Evolutionary conservation across 2,329 filamentous ascomycete species (phyloP), one percentile per base, ranked within the genome.

Genomic region (Chaetomiaceae sp.): DNA sequence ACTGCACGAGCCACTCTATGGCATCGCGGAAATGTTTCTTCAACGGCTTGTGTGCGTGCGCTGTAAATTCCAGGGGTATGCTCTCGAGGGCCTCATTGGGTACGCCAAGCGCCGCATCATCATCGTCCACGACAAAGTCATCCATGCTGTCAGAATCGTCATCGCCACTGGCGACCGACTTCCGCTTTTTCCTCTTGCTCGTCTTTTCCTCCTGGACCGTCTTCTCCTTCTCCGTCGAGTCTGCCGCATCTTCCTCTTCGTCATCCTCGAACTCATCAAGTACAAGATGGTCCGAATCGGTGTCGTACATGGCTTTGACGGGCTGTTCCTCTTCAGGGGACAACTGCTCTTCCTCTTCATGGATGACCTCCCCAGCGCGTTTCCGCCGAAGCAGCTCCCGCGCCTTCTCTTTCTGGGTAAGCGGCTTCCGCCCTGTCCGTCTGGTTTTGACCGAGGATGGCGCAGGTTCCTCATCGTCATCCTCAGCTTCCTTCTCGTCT

Each of bases 1-100:
- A 87, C 62, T 90, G 86, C 2, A 92, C 84, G 70, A 91, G 85
- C 87, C 87, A 92, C 65, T 90, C 86, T 2, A 92, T 75, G 0
- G 82, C 85, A 61, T 85, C 82, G 43, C 79, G 80, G 71, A 92
- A 92, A 45, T 90, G 81, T 34, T 89, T 83, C 58, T 83, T 84
- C 0, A 85, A 72, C 46, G 86, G 86, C 60, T 84, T 84, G 57
- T 84, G 82, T 0, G 81, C 78, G 52, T 86, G 77, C 3, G 76
- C 70, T 1, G 84, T 87, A 66, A 89, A 90, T 61, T 86, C 73
- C 1, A 91, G 73, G 0, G 88, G 88, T 2, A 89, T 81, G 3
- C 75, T 74, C 10, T 74, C 65, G 42, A 64, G 53, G 5, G 59
- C 50, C 2, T 71, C 67, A 9, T 75, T 70, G 2, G 79, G 81